These are phyloP conservation scores for Paramecium tetraurelia DNA, from an alignment of 73 alveolate genomes.

Conservation along the genomic window DNA sequence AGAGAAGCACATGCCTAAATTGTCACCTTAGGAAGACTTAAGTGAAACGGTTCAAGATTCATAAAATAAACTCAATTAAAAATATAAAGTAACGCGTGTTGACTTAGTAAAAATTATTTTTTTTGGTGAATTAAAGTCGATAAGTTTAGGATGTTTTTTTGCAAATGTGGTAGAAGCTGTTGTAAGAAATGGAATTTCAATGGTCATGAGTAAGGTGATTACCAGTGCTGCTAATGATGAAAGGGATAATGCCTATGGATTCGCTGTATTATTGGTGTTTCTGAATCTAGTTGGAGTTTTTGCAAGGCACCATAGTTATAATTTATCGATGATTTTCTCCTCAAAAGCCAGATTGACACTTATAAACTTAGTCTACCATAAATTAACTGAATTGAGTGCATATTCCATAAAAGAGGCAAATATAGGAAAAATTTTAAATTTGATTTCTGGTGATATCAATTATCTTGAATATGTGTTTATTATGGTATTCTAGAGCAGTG, in stretches of 20 bases:
- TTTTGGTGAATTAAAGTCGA: not conserved
- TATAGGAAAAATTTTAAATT: slow-evolving; percentile 36
- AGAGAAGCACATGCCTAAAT: not conserved
- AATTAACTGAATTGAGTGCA: not conserved
- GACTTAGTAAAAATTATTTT: not conserved
- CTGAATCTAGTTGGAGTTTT: not conserved
- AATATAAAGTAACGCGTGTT: not conserved
- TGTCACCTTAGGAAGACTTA: not conserved
- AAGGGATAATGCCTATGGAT: not conserved
- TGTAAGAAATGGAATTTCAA: not conserved
- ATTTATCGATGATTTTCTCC: not conserved
- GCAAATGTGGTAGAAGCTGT: not conserved
- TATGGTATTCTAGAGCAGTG: not conserved
- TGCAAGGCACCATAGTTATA: not conserved
- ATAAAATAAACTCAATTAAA: not conserved
- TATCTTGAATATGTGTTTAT: not conserved
- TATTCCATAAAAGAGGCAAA: slow-evolving; percentile 51
- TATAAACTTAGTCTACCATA: not conserved
- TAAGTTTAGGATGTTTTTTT: not conserved
- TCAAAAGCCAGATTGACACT: not conserved
- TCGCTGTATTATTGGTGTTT: not conserved
- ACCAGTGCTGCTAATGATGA: not conserved
- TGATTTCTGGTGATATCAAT: slow-evolving; percentile 47
- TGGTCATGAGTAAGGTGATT: not conserved
- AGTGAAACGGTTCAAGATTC: not conserved